phyloP scores from a whole-genome alignment of 78 protist genomes.

The Mantamonas sphyraenae region DNA sequence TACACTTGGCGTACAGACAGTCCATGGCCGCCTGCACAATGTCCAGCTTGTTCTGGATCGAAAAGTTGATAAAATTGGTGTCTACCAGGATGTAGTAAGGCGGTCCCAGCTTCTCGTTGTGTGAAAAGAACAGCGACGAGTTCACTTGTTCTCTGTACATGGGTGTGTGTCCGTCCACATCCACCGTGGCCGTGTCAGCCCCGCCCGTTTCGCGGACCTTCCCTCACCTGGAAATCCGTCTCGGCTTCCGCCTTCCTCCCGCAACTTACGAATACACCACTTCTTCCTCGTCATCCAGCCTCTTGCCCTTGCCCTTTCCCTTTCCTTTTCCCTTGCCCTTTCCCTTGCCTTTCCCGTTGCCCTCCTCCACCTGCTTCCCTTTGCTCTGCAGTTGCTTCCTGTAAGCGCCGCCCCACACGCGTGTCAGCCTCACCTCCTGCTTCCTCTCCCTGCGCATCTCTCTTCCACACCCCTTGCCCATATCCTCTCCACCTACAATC shows the following conservation, averaged over 20 bases:
- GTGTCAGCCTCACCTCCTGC: not conserved
- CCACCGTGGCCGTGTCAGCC: too few species aligned
- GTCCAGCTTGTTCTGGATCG: conserved; percentile 89
- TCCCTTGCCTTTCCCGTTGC: too few species aligned
- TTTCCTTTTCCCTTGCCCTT: not conserved
- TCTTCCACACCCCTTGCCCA: not conserved
- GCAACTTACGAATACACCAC: not conserved
- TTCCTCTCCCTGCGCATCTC: not conserved
- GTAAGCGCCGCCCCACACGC: too few species aligned
- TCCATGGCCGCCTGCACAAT: conserved; percentile 85
- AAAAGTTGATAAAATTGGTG: conserved; percentile 96
- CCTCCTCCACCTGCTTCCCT: not conserved
- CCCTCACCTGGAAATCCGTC: too few species aligned
- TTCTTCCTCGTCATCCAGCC: not conserved
- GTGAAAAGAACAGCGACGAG: conserved; percentile 80
- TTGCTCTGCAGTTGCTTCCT: too few species aligned
- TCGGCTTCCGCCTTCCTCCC: not conserved
- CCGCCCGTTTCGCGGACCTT: too few species aligned
- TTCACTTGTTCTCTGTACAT: conserved; percentile 4
- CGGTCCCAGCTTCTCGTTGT: conserved; percentile 93
- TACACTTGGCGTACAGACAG: conserved; percentile 92
- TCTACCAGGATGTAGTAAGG: conserved; percentile 96
- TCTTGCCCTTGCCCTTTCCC: not conserved
- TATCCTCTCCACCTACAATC: not conserved
- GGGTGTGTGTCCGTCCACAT: not conserved